Base-by-base conservation (phyloP, 2,329 filamentous ascomycete species). In the Trichoderma breve region DNA sequence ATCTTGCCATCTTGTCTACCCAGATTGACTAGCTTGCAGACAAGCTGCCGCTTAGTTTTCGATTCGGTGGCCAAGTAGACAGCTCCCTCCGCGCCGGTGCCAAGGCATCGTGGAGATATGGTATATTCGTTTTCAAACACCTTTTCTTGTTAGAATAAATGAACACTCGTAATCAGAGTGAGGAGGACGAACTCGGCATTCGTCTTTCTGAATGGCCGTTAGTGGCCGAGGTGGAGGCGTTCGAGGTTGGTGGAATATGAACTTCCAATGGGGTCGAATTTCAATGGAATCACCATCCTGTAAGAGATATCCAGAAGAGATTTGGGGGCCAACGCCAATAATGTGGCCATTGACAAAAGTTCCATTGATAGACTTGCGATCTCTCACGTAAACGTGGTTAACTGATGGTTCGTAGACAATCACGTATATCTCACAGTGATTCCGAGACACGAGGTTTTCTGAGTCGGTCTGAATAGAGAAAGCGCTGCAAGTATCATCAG, bases 1-100 rank as follows among this genome's bases (percentile, higher is more conserved):
- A 75, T 77, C 70, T 74, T 77, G 58, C 68, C 77, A 68, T 75
- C 73, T 5, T 81, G 65, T 6, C 74, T 74, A 36, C 82, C 81
- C 2, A 91, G 76, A 68, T 87, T 82, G 66, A 92, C 82, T 9
- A 93, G 80, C 76, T 94, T 93, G 82, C 92, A 94, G 12, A 90
- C 91, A 24, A 93, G 74, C 76, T 93, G 92, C 70, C 84, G 85
- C 47, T 84, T 83, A 0, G 86, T 87, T 7, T 78, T 79, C 28
- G 82, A 78, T 18, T 92, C 84, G 3, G 85, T 77, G 8, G 82
- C 80, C 7, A 83, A 75, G 62, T 80, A 81, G 14, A 83, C 81
- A 18, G 76, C 73, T 15, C 78, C 82, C 72, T 83, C 81, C 26
- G 80, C 77, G 2, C 82, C 82, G 39, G 79, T 75, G 2, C 82